A percentile compares a stretch with the other conserved stretches of the same genome.
Evolutionary conservation across 345 rosid genomes (phyloP).

Genomic region (Excoecaria agallocha): DNA sequence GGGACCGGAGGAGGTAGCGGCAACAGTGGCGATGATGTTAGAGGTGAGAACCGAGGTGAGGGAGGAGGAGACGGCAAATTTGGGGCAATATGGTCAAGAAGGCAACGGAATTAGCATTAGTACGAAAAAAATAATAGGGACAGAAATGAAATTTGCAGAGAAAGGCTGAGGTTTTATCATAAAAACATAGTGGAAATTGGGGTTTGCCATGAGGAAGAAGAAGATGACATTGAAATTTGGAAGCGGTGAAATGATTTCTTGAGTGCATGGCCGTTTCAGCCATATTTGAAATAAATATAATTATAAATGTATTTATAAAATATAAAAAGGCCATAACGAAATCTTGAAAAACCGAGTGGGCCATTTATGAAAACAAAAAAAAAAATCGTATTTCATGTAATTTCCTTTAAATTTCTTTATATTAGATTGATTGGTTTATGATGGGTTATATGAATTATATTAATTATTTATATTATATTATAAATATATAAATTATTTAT

Average conservation of each 20-base stretch:
- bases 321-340: too few species aligned
- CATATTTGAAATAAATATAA: too few species aligned
- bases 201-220: neutral
- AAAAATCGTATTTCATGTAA: too few species aligned
- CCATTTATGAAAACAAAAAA: too few species aligned
- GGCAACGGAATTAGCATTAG: constrained; percentile 11
- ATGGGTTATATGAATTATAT: too few species aligned
- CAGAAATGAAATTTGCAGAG: constrained; percentile 5
- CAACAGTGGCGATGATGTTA: constrained; percentile 43
- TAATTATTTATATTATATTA: too few species aligned
- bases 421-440: too few species aligned
- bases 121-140: neutral
- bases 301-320: too few species aligned
- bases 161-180: constrained; percentile 10
- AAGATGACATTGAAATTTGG: constrained; percentile 4
- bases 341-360: too few species aligned
- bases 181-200: constrained; percentile 7
- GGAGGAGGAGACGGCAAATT: constrained; percentile 34
- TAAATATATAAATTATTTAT: too few species aligned
- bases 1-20: constrained; percentile 42
- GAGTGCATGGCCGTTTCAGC: too few species aligned
- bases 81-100: constrained; percentile 29
- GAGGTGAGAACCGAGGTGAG: constrained; percentile 30
- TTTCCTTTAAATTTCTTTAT: too few species aligned
- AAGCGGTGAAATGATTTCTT: neutral